phyloP scores from a whole-genome alignment of 2,329 filamentous ascomycete species.

The Venturia nashicola region DNA sequence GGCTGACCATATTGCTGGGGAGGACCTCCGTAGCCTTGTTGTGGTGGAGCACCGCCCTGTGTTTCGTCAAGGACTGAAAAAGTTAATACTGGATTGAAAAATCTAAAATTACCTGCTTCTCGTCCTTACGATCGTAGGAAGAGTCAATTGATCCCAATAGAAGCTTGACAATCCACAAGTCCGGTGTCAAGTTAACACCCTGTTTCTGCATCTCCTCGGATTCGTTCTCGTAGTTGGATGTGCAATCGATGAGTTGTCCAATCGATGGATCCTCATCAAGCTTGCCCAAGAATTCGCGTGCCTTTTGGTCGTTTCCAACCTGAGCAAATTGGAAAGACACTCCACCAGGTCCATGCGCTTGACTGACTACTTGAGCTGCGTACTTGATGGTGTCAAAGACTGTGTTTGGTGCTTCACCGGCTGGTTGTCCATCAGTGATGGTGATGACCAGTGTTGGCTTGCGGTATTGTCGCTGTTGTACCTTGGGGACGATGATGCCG shows the following conservation, averaged over 20 bases:
- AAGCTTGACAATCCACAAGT: constrained; percentile 56
- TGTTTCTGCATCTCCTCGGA: constrained; percentile 53
- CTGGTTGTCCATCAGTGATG: constrained; percentile 55
- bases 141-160: constrained; percentile 55
- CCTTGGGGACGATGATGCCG: constrained; percentile 42
- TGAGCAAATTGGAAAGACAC: constrained; percentile 57
- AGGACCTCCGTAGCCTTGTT: constrained; percentile 14
- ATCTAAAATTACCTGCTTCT: constrained; percentile 35
- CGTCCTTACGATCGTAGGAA: constrained; percentile 54
- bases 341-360: constrained; percentile 44
- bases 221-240: constrained; percentile 57
- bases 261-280: constrained; percentile 53
- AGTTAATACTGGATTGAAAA: constrained; percentile 13
- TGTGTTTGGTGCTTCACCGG: constrained; percentile 45
- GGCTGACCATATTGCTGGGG: constrained; percentile 20
- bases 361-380: constrained; percentile 38
- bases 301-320: constrained; percentile 54
- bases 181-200: constrained; percentile 49
- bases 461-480: constrained; percentile 39
- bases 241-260: constrained; percentile 53
- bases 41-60: constrained; percentile 14
- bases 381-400: constrained; percentile 46
- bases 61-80: background rate
- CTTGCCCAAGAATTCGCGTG: constrained; percentile 49
- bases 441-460: constrained; percentile 56